Evolutionary conservation across 164 flowering plant genomes (phyloP).

Genomic region (Berberis vulgaris): DNA sequence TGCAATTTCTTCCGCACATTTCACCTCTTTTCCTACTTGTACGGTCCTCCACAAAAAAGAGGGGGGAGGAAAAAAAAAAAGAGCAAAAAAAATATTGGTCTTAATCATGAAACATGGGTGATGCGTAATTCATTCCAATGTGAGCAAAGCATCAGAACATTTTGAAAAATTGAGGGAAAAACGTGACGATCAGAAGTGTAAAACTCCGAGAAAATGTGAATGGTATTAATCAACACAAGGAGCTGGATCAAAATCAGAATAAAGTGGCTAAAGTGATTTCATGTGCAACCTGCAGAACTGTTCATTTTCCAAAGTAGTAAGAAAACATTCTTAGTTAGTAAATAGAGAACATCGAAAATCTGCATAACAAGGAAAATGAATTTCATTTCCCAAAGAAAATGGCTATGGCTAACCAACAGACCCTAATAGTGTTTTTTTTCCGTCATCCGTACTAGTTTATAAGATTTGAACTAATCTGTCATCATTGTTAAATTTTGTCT

Average conservation of each 20-base stretch:
- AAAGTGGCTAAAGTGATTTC: constrained; percentile 28
- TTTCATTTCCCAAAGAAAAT: too few species aligned
- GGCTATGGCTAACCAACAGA: too few species aligned
- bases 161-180: neutral
- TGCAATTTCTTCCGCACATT: too few species aligned
- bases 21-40: too few species aligned
- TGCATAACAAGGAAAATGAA: too few species aligned
- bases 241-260: constrained; percentile 20
- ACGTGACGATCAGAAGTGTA: neutral
- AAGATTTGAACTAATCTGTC: neutral
- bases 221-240: constrained; percentile 15
- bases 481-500: neutral
- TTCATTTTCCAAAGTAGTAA: constrained; percentile 21
- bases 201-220: constrained; percentile 9
- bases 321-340: neutral
- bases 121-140: too few species aligned
- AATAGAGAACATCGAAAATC: neutral
- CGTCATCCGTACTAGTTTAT: neutral
- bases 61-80: too few species aligned
- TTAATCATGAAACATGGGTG: too few species aligned
- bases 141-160: too few species aligned
- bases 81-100: too few species aligned
- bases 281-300: constrained; percentile 32
- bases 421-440: too few species aligned
- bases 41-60: too few species aligned